These are phyloP conservation scores for Chytriomyces sp. DNA, from an alignment of 192 early-diverging fungal species.

Conservation along the genomic window DNA sequence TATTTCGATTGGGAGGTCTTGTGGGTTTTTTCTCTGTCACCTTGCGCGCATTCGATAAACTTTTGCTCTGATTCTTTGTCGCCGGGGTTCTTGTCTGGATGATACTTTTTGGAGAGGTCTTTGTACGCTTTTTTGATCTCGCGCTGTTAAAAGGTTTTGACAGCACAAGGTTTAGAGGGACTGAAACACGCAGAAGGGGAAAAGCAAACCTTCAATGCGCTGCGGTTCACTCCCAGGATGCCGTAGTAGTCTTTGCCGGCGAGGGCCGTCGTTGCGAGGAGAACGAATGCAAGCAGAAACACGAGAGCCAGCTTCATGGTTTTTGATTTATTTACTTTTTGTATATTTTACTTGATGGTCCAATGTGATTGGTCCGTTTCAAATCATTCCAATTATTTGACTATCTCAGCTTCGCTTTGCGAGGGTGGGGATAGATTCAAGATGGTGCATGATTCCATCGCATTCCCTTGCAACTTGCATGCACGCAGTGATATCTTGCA, in stretches of 20 bases:
- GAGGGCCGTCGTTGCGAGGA: constrained; percentile 41
- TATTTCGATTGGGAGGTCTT: not conserved
- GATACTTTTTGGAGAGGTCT: constrained; percentile 59
- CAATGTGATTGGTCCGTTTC: no score
- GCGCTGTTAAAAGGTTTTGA: constrained; percentile 52
- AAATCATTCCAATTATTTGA: not conserved
- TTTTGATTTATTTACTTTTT: constrained; percentile 13
- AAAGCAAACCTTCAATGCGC: constrained; percentile 64
- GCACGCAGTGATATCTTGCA: no score
- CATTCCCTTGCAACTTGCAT: no score
- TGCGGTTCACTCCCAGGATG: constrained; percentile 80
- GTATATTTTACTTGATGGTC: not conserved
- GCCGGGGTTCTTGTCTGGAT: constrained; percentile 69
- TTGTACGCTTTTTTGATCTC: constrained; percentile 97
- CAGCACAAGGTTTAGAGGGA: not conserved
- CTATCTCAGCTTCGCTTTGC: no score
- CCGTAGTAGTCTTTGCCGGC: constrained; percentile 80
- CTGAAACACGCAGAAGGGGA: not conserved
- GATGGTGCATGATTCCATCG: no score
- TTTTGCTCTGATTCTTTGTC: constrained; percentile 83
- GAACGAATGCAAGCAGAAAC: constrained; percentile 28
- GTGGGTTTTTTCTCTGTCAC: constrained; percentile 74
- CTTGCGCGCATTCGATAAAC: constrained; percentile 86
- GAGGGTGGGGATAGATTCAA: no score
- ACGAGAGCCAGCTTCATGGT: not conserved